These are phyloP conservation scores for Decorospora gaudefroyi DNA, from an alignment of 2,329 filamentous ascomycete species.

Conservation along the genomic window DNA sequence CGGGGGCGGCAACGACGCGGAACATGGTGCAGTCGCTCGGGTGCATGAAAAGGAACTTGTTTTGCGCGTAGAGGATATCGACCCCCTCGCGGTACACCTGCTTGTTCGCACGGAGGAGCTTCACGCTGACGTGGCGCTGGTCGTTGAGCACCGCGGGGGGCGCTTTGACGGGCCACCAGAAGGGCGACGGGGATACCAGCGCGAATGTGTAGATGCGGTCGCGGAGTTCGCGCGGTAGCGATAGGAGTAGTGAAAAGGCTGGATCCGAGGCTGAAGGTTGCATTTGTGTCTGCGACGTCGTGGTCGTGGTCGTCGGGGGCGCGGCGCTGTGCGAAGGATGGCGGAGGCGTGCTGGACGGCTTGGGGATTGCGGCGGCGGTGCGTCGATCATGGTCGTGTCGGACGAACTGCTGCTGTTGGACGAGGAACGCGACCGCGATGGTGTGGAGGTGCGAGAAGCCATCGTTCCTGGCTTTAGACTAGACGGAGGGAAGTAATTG, in stretches of 20 bases:
- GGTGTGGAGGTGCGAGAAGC: constrained; percentile 38
- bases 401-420: constrained; percentile 36
- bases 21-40: constrained; percentile 50
- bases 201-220: constrained; percentile 43
- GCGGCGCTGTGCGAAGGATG: constrained; percentile 25
- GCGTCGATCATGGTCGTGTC: constrained; percentile 45
- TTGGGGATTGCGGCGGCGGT: constrained; percentile 29
- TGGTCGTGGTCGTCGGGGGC: constrained; percentile 14
- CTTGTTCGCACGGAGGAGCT: constrained; percentile 36
- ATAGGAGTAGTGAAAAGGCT: constrained; percentile 41
- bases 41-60: constrained; percentile 48
- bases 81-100: constrained; percentile 43
- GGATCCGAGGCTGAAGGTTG: constrained; percentile 21
- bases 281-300: background rate
- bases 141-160: constrained; percentile 10
- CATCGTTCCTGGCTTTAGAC: constrained; percentile 27
- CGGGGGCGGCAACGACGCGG: constrained; percentile 40
- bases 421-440: constrained; percentile 39
- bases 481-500: constrained; percentile 5
- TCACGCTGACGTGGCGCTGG: constrained; percentile 28
- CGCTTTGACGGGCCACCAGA: constrained; percentile 40
- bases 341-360: constrained; percentile 36
- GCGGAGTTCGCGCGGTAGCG: constrained; percentile 46
- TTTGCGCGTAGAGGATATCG: constrained; percentile 42
- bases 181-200: constrained; percentile 37